Evolutionary conservation across 2,329 filamentous ascomycete genomes (phyloP).

Genomic region (Arthrobotrys musiformis): DNA sequence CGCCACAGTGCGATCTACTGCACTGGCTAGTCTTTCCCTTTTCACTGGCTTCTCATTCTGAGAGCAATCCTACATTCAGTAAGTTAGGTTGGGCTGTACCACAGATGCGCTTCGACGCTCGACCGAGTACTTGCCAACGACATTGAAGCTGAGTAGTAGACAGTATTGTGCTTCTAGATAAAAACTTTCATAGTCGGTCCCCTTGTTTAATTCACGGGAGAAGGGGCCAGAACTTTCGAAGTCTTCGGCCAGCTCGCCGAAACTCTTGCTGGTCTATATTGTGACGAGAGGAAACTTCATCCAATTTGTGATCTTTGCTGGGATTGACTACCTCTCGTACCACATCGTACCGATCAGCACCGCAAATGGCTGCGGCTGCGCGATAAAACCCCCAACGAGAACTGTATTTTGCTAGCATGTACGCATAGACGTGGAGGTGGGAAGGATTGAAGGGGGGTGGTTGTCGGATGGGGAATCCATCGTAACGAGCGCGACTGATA

Average conservation of each 20-base stretch:
- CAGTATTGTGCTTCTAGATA: too few species aligned
- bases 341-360: slow-evolving; percentile 48
- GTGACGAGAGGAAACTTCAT: slow-evolving; percentile 63
- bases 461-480: slow-evolving; percentile 61
- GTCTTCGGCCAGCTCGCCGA: slow-evolving; percentile 58
- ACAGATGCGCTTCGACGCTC: too few species aligned
- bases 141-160: too few species aligned
- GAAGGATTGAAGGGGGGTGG: slow-evolving; percentile 57
- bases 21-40: too few species aligned
- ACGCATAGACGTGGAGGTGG: slow-evolving; percentile 61
- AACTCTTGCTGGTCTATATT: slow-evolving; percentile 62
- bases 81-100: too few species aligned
- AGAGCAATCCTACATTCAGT: too few species aligned
- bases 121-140: too few species aligned
- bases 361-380: slow-evolving; percentile 61
- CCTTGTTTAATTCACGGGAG: slow-evolving; percentile 58
- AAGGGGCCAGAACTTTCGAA: slow-evolving; percentile 62
- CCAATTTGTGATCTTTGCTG: slow-evolving; percentile 60
- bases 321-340: slow-evolving; percentile 66
- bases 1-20: too few species aligned
- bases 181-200: too few species aligned
- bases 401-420: slow-evolving; percentile 65
- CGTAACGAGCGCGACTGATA: slow-evolving; percentile 63
- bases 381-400: slow-evolving; percentile 64
- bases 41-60: too few species aligned